A percentile compares a stretch with the other conserved stretches of the same genome.
Evolutionary conservation across 345 rosid species (phyloP).

Genomic region (Salix viminalis): DNA sequence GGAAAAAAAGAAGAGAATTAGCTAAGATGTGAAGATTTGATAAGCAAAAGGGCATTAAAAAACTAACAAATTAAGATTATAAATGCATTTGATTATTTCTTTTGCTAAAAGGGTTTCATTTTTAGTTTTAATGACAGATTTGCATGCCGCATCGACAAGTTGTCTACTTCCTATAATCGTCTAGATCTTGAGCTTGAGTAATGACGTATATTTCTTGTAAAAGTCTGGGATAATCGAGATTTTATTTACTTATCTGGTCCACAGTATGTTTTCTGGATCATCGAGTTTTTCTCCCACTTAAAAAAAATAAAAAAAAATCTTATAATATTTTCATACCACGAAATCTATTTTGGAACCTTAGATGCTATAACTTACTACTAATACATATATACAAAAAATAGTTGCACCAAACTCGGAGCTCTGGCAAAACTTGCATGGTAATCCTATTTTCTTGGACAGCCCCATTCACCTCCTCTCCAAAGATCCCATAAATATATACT

Average conservation of each 20-base stretch:
- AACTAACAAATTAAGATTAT: neutral
- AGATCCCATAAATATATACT: neutral
- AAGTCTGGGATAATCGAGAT: accelerated
- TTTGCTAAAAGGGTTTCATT: too few relatives aligned
- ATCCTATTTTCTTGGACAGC: neutral
- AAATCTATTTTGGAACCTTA: too few relatives aligned
- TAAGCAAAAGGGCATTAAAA: neutral
- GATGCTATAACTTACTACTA: neutral
- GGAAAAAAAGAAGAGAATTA: neutral
- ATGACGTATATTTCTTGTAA: too few relatives aligned
- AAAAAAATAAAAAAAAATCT: too few relatives aligned
- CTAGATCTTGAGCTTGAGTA: too few relatives aligned
- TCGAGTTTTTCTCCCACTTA: too few relatives aligned
- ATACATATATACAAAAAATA: neutral
- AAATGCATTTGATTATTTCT: neutral
- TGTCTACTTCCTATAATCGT: neutral
- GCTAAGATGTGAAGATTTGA: neutral
- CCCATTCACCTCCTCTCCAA: neutral
- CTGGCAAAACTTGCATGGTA: neutral
- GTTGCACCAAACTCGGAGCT: neutral
- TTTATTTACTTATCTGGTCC: too few relatives aligned
- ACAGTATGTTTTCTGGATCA: too few relatives aligned
- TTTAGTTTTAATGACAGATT: too few relatives aligned
- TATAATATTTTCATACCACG: too few relatives aligned
- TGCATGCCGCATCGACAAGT: neutral